Conservation (phyloP, 163 green algal genomes). For the Chlorella variabilis region DNA sequence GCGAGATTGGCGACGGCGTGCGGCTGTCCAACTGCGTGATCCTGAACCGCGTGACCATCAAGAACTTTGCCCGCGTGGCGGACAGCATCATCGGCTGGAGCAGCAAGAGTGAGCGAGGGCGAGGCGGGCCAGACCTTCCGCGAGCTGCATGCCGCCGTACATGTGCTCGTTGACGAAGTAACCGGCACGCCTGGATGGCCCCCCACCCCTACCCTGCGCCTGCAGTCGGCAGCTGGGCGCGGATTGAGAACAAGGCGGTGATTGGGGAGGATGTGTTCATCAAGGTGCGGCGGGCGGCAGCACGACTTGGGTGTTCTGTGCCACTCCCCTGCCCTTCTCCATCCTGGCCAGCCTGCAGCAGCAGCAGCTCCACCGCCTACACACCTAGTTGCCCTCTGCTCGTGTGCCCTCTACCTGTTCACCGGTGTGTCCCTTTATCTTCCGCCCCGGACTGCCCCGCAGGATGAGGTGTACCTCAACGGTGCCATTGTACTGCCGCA, state of each 20-base stretch:
- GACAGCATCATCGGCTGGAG: constrained; percentile 89
- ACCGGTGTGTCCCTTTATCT: background rate
- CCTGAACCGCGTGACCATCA: constrained; percentile 88
- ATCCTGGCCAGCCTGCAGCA: no score
- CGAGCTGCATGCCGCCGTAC: no score
- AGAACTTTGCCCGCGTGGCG: constrained; percentile 84
- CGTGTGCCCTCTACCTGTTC: no score
- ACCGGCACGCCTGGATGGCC: no score
- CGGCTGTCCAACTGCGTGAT: constrained; percentile 91
- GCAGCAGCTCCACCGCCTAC: no score
- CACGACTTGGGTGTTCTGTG: background rate
- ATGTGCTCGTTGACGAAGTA: no score
- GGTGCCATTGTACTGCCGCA: constrained; percentile 96
- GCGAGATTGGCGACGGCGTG: constrained; percentile 92
- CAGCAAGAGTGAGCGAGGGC: constrained; percentile 41
- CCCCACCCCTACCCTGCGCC: background rate
- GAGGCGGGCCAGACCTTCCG: no score
- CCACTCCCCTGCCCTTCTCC: background rate
- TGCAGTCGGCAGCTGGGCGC: constrained; percentile 77
- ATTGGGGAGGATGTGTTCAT: constrained; percentile 95
- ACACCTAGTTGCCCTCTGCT: no score
- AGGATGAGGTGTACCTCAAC: constrained; percentile 95
- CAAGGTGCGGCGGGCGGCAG: constrained; percentile 32
- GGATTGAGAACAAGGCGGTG: constrained; percentile 95
- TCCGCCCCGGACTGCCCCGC: constrained; percentile 3